Evolutionary conservation across 164 flowering plant genomes (phyloP).

Genomic region (Vitis vinifera): DNA sequence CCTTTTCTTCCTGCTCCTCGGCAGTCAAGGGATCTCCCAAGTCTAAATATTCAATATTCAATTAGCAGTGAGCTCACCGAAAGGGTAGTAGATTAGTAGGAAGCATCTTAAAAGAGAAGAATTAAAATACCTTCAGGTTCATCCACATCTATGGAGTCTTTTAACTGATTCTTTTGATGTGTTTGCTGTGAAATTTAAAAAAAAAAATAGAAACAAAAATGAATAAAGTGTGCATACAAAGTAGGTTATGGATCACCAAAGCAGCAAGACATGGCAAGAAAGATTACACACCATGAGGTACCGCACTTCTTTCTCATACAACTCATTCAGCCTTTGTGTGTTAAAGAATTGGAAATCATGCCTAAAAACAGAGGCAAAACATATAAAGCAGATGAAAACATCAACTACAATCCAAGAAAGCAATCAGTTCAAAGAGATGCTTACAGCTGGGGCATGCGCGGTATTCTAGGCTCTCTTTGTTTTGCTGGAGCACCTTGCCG

Average conservation of each 20-base stretch:
- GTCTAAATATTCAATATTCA: conserved; percentile 32
- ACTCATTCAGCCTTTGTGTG: conserved; percentile 79
- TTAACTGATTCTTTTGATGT: conserved; percentile 85
- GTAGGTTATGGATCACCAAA: background rate
- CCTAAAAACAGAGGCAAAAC: conserved; percentile 39
- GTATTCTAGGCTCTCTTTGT: conserved; percentile 94
- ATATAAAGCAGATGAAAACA: background rate
- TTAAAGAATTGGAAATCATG: conserved; percentile 98
- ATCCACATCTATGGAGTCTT: conserved; percentile 89
- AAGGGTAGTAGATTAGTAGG: background rate
- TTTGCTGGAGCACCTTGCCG: conserved; percentile 92
- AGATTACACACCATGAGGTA: conserved; percentile 73
- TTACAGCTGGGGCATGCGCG: conserved; percentile 99
- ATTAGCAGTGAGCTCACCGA: conserved; percentile 1
- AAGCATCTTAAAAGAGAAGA: background rate
- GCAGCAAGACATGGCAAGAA: background rate
- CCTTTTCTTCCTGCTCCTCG: conserved; percentile 96
- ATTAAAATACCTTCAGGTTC: conserved; percentile 79
- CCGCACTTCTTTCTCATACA: conserved; percentile 97
- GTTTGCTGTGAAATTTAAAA: conserved; percentile 44
- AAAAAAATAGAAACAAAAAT: background rate
- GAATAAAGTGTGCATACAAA: background rate
- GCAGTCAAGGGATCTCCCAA: conserved; percentile 84
- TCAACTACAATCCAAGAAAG: conserved; percentile 5
- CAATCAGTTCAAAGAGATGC: conserved; percentile 16